Percentiles rank a stretch among this genome's conserved stretches.
Conservation (phyloP, 306 rosid genomes). For the Gastrolobium bilobum region DNA sequence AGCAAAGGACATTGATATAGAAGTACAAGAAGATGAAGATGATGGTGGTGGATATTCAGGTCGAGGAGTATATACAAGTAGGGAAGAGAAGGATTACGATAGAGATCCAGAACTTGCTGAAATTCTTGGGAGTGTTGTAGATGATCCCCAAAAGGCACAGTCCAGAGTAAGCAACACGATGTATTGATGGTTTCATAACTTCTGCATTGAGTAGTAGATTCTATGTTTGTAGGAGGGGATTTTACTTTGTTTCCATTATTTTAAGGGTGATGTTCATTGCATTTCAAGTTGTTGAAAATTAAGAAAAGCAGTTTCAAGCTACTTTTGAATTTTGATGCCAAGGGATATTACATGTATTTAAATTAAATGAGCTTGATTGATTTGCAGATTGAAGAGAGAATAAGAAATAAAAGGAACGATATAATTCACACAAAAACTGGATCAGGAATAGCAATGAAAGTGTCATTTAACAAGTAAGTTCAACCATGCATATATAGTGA, state of each 20-base stretch:
- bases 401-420: conserved; percentile 84
- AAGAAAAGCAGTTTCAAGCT: conserved; percentile 17
- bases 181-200: background rate
- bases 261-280: conserved; percentile 24
- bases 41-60: conserved; percentile 43
- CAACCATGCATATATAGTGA: conserved; percentile 9
- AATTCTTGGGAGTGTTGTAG: conserved; percentile 72
- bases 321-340: conserved; percentile 28
- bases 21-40: too few relatives aligned
- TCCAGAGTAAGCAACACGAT: conserved; percentile 69
- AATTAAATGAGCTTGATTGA: conserved; percentile 28
- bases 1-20: too few relatives aligned
- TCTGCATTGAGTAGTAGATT: conserved; percentile 4
- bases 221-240: background rate
- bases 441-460: conserved; percentile 75
- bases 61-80: conserved; percentile 58
- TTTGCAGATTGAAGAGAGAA: conserved; percentile 90
- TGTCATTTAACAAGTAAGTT: conserved; percentile 81
- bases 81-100: conserved; percentile 69
- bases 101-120: conserved; percentile 89
- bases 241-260: conserved; percentile 36
- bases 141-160: conserved; percentile 78
- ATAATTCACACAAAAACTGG: conserved; percentile 91
- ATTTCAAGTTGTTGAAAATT: conserved; percentile 40
- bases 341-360: conserved; percentile 6